A percentile compares a stretch with the other conserved stretches of the same genome.
These are phyloP conservation scores for Heliosperma pusillum DNA, from an alignment of 148 eudicot species.

Conservation along the genomic window DNA sequence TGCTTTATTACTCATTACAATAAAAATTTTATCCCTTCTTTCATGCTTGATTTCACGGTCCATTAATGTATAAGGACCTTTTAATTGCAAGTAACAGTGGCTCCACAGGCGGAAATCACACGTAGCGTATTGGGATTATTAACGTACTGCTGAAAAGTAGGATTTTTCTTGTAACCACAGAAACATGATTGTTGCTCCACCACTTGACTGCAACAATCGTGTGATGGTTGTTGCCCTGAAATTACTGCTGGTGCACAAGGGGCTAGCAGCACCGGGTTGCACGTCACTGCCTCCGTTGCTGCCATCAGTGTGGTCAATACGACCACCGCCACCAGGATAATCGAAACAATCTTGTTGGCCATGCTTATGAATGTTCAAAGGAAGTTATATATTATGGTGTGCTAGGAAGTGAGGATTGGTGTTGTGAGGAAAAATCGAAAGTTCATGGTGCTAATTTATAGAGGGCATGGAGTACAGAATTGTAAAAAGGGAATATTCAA, in stretches of 20 bases:
- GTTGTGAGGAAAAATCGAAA: slow-evolving; percentile 1
- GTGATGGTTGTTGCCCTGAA: slow-evolving; percentile 26
- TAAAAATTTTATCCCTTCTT: too few species aligned
- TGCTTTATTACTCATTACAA: too few species aligned
- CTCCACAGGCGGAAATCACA: slow-evolving; percentile 25
- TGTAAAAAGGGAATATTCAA: too few species aligned
- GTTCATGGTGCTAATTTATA: not conserved
- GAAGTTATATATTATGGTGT: not conserved
- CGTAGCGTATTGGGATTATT: slow-evolving; percentile 42
- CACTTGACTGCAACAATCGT: slow-evolving; percentile 36
- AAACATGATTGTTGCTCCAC: slow-evolving; percentile 43
- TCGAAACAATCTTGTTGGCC: slow-evolving; percentile 16
- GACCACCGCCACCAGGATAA: slow-evolving; percentile 8
- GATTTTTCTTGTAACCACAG: slow-evolving; percentile 42
- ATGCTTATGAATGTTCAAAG: not conserved
- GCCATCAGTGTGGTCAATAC: slow-evolving; percentile 17
- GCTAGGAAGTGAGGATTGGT: not conserved
- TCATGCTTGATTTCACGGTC: too few species aligned
- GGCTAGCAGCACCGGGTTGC: slow-evolving; percentile 31
- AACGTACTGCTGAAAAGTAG: slow-evolving; percentile 31
- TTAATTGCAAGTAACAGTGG: slow-evolving; percentile 15
- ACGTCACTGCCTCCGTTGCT: slow-evolving; percentile 32
- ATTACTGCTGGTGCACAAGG: slow-evolving; percentile 34
- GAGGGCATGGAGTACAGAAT: too few species aligned
- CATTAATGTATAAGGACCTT: too few species aligned